These are phyloP conservation scores for Colletotrichum lindemuthianum DNA, from an alignment of 2,329 filamentous ascomycete species.

Conservation along the genomic window DNA sequence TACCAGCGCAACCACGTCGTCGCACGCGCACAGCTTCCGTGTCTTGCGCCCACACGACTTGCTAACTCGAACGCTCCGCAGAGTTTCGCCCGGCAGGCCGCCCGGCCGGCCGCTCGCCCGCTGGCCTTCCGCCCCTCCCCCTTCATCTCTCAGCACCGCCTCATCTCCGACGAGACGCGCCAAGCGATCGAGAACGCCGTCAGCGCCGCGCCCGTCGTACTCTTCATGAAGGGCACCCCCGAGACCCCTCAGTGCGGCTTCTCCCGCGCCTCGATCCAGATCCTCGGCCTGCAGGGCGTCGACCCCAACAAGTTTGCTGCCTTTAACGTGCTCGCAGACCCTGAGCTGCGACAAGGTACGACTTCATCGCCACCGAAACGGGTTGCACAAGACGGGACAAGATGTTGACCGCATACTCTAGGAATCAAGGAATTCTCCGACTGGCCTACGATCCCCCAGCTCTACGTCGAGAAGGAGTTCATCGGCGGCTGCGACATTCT, in stretches of 20 bases:
- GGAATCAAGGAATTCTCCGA: constrained; percentile 99
- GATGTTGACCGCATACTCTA: constrained; percentile 46
- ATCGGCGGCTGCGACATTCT: constrained; percentile 97
- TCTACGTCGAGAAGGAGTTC: constrained; percentile 96
- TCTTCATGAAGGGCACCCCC: constrained; percentile 99
- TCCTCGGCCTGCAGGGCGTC: constrained; percentile 92
- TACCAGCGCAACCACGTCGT: not conserved
- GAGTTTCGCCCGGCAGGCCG: constrained; percentile 50
- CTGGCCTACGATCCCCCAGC: constrained; percentile 97
- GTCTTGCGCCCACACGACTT: not conserved
- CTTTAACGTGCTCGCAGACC: constrained; percentile 95
- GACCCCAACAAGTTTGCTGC: constrained; percentile 97
- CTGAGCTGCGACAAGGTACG: constrained; percentile 83
- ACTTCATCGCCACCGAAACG: constrained; percentile 14
- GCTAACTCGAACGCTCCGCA: constrained; percentile 38
- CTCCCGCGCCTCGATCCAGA: constrained; percentile 93
- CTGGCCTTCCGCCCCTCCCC: constrained; percentile 36
- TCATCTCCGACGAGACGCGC: constrained; percentile 83
- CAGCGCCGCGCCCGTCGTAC: constrained; percentile 85
- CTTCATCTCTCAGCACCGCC: constrained; percentile 60
- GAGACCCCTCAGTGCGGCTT: constrained; percentile 97
- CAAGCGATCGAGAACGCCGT: constrained; percentile 92
- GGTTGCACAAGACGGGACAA: not conserved
- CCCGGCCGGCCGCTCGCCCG: constrained; percentile 45
- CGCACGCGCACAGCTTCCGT: too few species aligned